A percentile compares a stretch with the other conserved stretches of the same genome.
These are phyloP conservation scores for Termitomyces sp. DNA, from an alignment of 768 basidiomycete genomes.

Conservation along the genomic window DNA sequence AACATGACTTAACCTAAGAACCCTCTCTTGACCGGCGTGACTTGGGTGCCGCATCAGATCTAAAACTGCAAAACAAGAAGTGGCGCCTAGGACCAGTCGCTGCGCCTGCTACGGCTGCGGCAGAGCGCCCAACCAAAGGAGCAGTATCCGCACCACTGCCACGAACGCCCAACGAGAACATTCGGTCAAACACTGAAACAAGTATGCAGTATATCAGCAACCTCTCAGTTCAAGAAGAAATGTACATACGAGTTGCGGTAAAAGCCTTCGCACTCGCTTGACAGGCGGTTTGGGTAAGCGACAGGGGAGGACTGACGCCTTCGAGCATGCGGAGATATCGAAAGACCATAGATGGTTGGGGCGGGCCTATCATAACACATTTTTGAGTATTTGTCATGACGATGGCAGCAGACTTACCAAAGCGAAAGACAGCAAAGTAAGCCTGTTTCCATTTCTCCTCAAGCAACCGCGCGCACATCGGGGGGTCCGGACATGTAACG, in stretches of 20 bases:
- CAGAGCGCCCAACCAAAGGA: constrained; percentile 59
- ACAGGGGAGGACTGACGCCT: constrained; percentile 84
- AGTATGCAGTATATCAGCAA: not conserved
- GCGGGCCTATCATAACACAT: constrained; percentile 51
- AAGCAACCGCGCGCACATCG: constrained; percentile 74
- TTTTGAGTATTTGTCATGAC: not conserved
- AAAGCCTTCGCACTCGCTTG: constrained; percentile 90
- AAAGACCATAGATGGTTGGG: constrained; percentile 89
- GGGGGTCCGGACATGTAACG: constrained; percentile 76
- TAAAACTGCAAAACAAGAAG: constrained; percentile 79
- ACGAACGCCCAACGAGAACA: constrained; percentile 87
- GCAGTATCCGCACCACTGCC: constrained; percentile 66
- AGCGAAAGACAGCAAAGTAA: constrained; percentile 82
- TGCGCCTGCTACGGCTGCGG: constrained; percentile 60
- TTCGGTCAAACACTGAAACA: constrained; percentile 76
- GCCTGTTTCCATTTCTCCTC: constrained; percentile 95
- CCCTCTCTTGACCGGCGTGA: constrained; percentile 27
- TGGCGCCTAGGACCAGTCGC: constrained; percentile 74
- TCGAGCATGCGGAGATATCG: constrained; percentile 90
- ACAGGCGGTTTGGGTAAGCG: constrained; percentile 83
- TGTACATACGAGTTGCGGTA: constrained; percentile 69
- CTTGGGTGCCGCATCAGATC: constrained; percentile 48
- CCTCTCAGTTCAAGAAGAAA: not conserved
- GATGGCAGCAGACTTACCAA: constrained; percentile 46
- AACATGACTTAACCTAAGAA: constrained; percentile 6